These are phyloP conservation scores for Letharia lupina DNA, from an alignment of 495 filamentous ascomycete species.

Conservation along the genomic window DNA sequence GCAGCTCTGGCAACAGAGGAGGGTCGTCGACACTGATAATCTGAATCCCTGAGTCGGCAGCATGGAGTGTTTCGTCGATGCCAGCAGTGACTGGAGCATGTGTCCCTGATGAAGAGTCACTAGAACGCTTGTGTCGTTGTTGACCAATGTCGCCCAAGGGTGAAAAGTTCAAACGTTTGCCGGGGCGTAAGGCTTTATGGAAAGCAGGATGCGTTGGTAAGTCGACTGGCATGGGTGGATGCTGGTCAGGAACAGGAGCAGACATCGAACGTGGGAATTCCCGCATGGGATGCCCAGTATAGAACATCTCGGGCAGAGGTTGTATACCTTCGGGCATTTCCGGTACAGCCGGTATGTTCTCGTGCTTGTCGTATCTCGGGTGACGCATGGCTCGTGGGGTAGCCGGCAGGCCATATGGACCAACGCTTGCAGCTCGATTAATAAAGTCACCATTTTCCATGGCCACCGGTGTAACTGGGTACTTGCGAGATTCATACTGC, in stretches of 20 bases:
- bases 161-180: conserved; percentile 22
- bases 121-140: conserved; percentile 36
- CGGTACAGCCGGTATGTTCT: conserved; percentile 56
- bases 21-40: conserved; percentile 31
- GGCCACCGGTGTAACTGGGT: conserved; percentile 15
- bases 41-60: conserved; percentile 27
- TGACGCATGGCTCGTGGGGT: conserved; percentile 82
- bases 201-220: conserved; percentile 50
- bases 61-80: conserved; percentile 60
- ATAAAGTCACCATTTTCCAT: conserved; percentile 16
- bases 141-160: conserved; percentile 30
- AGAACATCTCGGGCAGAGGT: conserved; percentile 57
- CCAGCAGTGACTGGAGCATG: conserved; percentile 39
- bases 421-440: conserved; percentile 24
- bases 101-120: conserved; percentile 22
- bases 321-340: conserved; percentile 49
- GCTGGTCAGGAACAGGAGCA: conserved; percentile 56
- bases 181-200: conserved; percentile 45
- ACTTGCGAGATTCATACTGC: conserved; percentile 17
- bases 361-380: conserved; percentile 56
- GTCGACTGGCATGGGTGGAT: conserved; percentile 36
- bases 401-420: conserved; percentile 62
- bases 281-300: conserved; percentile 44
- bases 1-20: conserved; percentile 71
- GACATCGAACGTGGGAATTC: conserved; percentile 61